phyloP scores from a whole-genome alignment of 106 monocot species.

The Hemerocallis citrina region DNA sequence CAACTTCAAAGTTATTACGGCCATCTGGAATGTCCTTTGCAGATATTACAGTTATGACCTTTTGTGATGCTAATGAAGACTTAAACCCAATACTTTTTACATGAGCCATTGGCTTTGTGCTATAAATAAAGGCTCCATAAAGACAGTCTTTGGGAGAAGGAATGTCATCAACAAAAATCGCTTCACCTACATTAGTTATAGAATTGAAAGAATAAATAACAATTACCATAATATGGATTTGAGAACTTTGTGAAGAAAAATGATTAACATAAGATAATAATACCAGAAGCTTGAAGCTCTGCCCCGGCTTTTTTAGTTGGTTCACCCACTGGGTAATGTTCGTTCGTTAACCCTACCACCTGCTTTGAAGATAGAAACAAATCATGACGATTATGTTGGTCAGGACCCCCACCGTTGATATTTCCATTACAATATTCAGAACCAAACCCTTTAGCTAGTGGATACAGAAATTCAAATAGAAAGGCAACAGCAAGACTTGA shows the following conservation, averaged over 20 bases:
- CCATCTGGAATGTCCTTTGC: constrained; percentile 53
- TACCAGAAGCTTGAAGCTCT: constrained; percentile 91
- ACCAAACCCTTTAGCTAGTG: constrained; percentile 17
- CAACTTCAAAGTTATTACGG: constrained; percentile 1
- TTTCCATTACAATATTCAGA: constrained; percentile 5
- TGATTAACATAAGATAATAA: constrained; percentile 6
- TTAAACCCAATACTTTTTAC: constrained; percentile 44
- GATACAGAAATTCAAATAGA: constrained; percentile 58
- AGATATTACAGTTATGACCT: constrained; percentile 33
- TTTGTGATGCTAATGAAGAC: constrained; percentile 29
- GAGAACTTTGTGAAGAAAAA: neutral
- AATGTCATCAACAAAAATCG: constrained; percentile 86
- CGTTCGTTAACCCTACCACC: constrained; percentile 23
- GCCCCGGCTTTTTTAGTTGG: constrained; percentile 60
- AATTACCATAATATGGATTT: constrained; percentile 1
- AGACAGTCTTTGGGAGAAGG: constrained; percentile 69
- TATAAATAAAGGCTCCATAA: constrained; percentile 68
- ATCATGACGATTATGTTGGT: constrained; percentile 6
- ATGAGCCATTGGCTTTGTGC: constrained; percentile 37
- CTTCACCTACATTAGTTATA: constrained; percentile 51
- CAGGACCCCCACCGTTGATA: neutral
- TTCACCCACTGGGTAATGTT: constrained; percentile 62
- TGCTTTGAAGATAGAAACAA: constrained; percentile 43
- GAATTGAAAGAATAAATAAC: neutral
- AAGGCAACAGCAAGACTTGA: constrained; percentile 63